Percentiles rank a stretch among this genome's conserved stretches.
phyloP scores from a whole-genome alignment of 2,329 filamentous ascomycete genomes.

The Ascochyta lentis region DNA sequence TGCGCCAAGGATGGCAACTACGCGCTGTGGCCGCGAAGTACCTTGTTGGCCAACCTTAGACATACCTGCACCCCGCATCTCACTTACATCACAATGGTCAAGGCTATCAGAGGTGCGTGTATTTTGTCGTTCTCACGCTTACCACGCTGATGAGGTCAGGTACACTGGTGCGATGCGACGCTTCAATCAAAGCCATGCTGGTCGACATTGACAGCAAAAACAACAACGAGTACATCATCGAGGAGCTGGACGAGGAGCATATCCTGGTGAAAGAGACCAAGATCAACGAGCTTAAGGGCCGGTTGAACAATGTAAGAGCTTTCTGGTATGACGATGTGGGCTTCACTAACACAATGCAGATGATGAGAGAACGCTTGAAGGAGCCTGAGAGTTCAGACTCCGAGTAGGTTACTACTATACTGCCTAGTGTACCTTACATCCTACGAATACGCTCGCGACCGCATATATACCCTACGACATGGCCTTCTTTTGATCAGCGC shows the following conservation, averaged over 20 bases:
- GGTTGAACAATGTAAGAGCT: constrained; percentile 68
- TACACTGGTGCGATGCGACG: constrained; percentile 80
- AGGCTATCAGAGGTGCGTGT: constrained; percentile 61
- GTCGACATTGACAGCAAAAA: constrained; percentile 73
- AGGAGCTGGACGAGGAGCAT: constrained; percentile 79
- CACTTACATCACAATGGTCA: constrained; percentile 56
- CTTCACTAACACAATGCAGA: constrained; percentile 33
- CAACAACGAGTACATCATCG: constrained; percentile 76
- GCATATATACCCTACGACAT: constrained; percentile 43
- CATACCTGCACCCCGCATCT: constrained; percentile 12
- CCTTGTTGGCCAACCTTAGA: constrained; percentile 33
- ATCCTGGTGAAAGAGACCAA: constrained; percentile 78
- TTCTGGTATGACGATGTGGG: neutral
- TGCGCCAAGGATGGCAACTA: constrained; percentile 27
- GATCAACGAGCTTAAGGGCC: constrained; percentile 69
- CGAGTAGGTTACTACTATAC: constrained; percentile 25
- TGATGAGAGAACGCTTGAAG: constrained; percentile 47
- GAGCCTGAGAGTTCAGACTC: constrained; percentile 47
- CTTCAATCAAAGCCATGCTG: constrained; percentile 87
- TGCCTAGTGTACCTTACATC: neutral
- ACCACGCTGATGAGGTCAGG: constrained; percentile 51
- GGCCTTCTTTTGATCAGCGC: constrained; percentile 50
- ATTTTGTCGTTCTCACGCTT: neutral
- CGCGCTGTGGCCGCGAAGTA: constrained; percentile 18
- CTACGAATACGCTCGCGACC: neutral